Evolutionary conservation across 2,329 filamentous ascomycete genomes (phyloP).

Genomic region (Alternaria incomplexa): DNA sequence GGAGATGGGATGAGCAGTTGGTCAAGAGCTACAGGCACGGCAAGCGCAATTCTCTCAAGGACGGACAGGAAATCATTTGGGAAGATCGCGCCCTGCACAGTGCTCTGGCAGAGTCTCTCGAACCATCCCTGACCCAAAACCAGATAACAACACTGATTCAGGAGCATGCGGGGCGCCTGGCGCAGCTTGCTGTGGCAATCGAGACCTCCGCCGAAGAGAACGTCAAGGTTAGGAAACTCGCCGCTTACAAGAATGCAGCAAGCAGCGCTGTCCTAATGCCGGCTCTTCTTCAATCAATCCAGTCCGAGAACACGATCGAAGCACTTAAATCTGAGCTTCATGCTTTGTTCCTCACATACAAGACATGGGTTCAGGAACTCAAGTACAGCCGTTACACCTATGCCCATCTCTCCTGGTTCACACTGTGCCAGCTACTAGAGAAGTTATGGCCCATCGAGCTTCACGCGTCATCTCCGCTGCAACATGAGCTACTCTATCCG

Average conservation of each 20-base stretch:
- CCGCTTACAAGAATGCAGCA: slow-evolving; percentile 26
- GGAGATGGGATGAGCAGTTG: slow-evolving; percentile 44
- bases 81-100: slow-evolving; percentile 30
- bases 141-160: slow-evolving; percentile 41
- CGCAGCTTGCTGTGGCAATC: slow-evolving; percentile 19
- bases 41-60: slow-evolving; percentile 25
- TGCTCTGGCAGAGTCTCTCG: slow-evolving; percentile 33
- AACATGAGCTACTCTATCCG: slow-evolving; percentile 31
- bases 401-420: slow-evolving; percentile 35
- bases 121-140: slow-evolving; percentile 40
- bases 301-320: slow-evolving; percentile 31
- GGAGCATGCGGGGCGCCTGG: slow-evolving; percentile 33
- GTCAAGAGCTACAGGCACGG: slow-evolving; percentile 20
- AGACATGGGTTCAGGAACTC: slow-evolving; percentile 28
- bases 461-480: slow-evolving; percentile 31
- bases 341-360: slow-evolving; percentile 29
- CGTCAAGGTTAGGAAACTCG: slow-evolving; percentile 28
- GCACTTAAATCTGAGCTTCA: slow-evolving; percentile 28
- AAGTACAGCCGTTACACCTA: slow-evolving; percentile 21
- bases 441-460: slow-evolving; percentile 41
- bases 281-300: slow-evolving; percentile 33
- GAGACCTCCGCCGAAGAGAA: slow-evolving; percentile 12
- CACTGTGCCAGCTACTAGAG: slow-evolving; percentile 33
- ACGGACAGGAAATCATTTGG: slow-evolving; percentile 35
- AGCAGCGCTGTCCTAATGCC: slow-evolving; percentile 40